These are phyloP conservation scores for Phalaenopsis equestris DNA, from an alignment of 106 monocot species.

Conservation along the genomic window DNA sequence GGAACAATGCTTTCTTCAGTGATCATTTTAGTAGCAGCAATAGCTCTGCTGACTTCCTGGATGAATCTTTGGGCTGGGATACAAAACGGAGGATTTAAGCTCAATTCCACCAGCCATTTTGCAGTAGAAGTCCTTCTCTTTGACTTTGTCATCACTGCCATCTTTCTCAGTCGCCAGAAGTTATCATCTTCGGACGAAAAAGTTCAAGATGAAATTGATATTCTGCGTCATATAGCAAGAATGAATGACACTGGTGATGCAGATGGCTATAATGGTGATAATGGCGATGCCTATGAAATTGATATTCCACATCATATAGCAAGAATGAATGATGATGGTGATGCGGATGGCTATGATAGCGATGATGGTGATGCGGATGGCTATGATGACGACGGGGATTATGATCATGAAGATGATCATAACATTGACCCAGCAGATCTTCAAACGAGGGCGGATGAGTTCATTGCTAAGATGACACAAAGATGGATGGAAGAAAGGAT, in stretches of 20 bases:
- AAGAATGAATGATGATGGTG: neutral
- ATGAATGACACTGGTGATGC: neutral
- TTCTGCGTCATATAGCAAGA: neutral
- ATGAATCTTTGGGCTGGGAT: neutral
- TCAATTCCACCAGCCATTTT: neutral
- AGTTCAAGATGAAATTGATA: neutral
- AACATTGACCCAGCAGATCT: neutral
- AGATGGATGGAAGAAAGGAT: conserved; percentile 1
- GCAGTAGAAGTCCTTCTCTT: neutral
- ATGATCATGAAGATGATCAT: no score
- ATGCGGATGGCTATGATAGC: neutral
- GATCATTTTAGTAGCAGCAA: neutral
- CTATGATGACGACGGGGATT: no score
- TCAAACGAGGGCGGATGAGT: neutral
- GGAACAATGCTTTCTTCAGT: neutral
- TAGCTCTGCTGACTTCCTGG: neutral
- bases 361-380: neutral
- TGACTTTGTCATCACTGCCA: neutral
- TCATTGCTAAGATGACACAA: neutral
- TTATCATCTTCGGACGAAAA: neutral
- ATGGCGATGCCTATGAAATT: neutral
- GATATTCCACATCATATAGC: no score
- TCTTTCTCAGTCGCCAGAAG: neutral
- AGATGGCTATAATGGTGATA: neutral
- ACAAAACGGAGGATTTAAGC: neutral